Evolutionary conservation across 768 basidiomycete genomes (phyloP).

Genomic region (Termitomyces sp.): DNA sequence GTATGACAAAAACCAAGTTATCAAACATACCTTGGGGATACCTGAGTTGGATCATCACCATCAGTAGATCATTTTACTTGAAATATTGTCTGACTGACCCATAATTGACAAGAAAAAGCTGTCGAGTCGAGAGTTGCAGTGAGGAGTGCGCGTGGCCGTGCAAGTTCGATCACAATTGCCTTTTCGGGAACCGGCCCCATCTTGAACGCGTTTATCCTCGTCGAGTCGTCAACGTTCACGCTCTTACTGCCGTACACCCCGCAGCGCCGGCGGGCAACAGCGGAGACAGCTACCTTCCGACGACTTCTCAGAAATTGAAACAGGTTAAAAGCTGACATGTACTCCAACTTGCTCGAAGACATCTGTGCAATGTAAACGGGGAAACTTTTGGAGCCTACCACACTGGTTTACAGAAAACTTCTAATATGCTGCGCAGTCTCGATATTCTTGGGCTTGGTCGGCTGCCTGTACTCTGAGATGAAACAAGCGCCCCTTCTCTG

Average conservation of each 20-base stretch:
- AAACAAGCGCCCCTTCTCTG: not conserved
- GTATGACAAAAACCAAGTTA: not conserved
- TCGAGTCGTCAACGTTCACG: no score
- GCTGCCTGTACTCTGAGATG: not conserved
- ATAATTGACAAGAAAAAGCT: constrained; percentile 9
- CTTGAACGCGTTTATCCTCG: no score
- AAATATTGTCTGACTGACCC: constrained; percentile 12
- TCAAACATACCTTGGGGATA: constrained; percentile 58
- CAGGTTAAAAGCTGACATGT: not conserved
- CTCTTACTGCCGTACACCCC: not conserved
- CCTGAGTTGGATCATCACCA: constrained; percentile 26
- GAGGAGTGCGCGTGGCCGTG: constrained; percentile 8
- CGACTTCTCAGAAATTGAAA: not conserved
- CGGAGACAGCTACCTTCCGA: not conserved
- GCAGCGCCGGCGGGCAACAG: no score
- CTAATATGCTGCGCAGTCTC: not conserved
- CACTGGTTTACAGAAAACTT: not conserved
- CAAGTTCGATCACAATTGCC: constrained; percentile 9
- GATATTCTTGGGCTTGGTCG: not conserved
- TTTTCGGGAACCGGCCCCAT: constrained; percentile 7
- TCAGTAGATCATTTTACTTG: not conserved
- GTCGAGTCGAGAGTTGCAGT: constrained; percentile 8
- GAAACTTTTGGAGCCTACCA: not conserved
- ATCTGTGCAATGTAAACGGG: not conserved
- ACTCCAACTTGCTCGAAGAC: not conserved